A percentile compares a stretch with the other conserved stretches of the same genome.
These are phyloP conservation scores for Chlorophyllum brunneum DNA, from an alignment of 768 basidiomycete genomes.

Conservation along the genomic window DNA sequence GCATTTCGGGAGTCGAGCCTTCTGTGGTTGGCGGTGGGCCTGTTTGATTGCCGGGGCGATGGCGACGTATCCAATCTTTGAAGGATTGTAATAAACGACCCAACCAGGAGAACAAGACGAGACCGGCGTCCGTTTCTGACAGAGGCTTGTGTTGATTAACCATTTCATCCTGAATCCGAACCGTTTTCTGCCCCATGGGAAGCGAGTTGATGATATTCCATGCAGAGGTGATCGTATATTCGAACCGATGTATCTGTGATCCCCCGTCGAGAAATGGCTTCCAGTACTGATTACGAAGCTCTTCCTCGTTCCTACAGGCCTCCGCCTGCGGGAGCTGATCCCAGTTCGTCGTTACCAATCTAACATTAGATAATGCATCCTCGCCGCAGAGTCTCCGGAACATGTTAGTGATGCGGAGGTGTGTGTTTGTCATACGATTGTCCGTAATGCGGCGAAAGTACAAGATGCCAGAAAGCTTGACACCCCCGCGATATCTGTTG, in stretches of 20 bases:
- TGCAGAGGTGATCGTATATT: not conserved
- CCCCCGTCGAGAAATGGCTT: not conserved
- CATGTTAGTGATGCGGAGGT: not conserved
- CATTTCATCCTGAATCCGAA: not conserved
- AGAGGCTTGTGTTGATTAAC: not conserved
- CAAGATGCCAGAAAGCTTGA: not conserved
- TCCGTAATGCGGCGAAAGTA: not conserved
- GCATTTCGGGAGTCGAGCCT: no score
- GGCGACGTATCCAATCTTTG: no score
- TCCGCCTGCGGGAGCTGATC: not conserved
- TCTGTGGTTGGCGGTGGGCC: no score
- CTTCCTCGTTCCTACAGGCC: not conserved
- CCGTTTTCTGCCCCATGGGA: not conserved
- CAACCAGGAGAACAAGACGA: not conserved
- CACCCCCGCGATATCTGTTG: not conserved
- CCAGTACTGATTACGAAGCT: not conserved
- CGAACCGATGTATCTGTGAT: not conserved
- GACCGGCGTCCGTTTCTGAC: not conserved
- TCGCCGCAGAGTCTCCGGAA: not conserved
- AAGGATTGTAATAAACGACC: not conserved
- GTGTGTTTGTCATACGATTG: not conserved
- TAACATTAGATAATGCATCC: not conserved
- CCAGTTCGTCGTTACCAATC: not conserved
- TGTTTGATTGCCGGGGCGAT: no score
- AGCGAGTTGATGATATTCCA: not conserved